A percentile compares a stretch with the other conserved stretches of the same genome.
These are phyloP conservation scores for Pharnaceum exiguum DNA, from an alignment of 148 eudicot genomes.

Conservation along the genomic window DNA sequence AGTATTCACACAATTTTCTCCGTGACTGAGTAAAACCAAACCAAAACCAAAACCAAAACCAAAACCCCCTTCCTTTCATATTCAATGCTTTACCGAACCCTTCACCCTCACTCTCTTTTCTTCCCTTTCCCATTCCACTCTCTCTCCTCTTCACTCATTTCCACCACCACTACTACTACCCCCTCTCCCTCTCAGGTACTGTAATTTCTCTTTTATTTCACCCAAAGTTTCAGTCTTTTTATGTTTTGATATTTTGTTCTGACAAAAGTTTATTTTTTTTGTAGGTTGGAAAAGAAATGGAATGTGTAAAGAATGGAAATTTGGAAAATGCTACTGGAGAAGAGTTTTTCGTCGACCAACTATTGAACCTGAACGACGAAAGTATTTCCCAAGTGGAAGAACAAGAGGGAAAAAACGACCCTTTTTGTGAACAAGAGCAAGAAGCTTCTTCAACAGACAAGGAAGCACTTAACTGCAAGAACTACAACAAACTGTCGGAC, in stretches of 20 bases:
- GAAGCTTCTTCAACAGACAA: background rate
- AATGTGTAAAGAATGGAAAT: conserved; percentile 22
- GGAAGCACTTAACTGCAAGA: background rate
- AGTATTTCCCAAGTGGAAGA: conserved; percentile 11
- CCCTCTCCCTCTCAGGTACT: background rate
- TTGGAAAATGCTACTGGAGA: conserved; percentile 23
- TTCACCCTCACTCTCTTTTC: conserved; percentile 11
- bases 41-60: too few relatives aligned
- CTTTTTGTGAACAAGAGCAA: background rate
- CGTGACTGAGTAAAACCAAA: too few relatives aligned
- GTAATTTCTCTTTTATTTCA: background rate
- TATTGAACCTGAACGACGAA: conserved; percentile 34
- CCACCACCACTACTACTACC: background rate
- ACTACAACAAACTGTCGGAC: background rate
- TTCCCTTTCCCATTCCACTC: background rate
- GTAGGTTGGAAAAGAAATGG: conserved; percentile 20
- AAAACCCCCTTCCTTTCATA: too few relatives aligned
- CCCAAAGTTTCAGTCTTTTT: background rate
- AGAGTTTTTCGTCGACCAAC: conserved; percentile 48
- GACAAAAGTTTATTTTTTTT: background rate
- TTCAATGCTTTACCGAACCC: conserved; percentile 82
- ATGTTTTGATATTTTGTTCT: background rate
- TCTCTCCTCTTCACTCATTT: background rate
- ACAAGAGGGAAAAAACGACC: background rate
- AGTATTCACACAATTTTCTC: too few relatives aligned